Evolutionary conservation across 331 rosid species (phyloP).

Genomic region (Quercus tomentella): DNA sequence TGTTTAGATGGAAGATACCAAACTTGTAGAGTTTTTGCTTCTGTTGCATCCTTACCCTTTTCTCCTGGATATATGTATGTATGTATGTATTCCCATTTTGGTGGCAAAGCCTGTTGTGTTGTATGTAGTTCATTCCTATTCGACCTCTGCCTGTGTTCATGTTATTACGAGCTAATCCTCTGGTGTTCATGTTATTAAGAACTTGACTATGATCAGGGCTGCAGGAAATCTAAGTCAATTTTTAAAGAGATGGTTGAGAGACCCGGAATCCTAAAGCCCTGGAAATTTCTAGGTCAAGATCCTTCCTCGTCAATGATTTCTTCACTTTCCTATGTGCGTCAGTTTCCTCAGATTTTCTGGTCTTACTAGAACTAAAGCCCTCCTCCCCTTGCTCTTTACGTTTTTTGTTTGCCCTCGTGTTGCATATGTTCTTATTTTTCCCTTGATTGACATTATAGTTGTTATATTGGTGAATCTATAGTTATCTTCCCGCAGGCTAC

Average conservation of each 20-base stretch:
- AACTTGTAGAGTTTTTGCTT: neutral
- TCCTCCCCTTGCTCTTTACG: neutral
- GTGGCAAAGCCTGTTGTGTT: too few relatives aligned
- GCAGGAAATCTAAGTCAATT: conserved; percentile 34
- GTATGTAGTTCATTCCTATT: neutral
- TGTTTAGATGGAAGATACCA: neutral
- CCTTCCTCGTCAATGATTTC: conserved; percentile 31
- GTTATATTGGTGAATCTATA: neutral
- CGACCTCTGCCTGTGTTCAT: conserved; percentile 2
- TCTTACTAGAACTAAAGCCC: neutral
- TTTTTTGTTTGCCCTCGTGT: neutral
- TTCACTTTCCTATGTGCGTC: neutral
- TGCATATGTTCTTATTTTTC: neutral
- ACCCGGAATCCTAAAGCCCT: conserved; percentile 40
- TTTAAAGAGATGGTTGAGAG: conserved; percentile 54
- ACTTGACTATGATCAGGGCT: conserved; percentile 50
- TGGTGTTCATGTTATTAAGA: conserved; percentile 24
- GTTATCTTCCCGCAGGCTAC: neutral
- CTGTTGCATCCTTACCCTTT: neutral
- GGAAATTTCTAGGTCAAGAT: conserved; percentile 44
- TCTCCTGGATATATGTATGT: neutral
- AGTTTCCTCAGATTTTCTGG: neutral
- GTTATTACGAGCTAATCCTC: conserved; percentile 5
- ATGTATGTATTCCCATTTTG: too few relatives aligned
- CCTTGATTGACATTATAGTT: neutral